These are phyloP conservation scores for Leishmania aethiopica DNA, from an alignment of 208 protist species.

Conservation along the genomic window DNA sequence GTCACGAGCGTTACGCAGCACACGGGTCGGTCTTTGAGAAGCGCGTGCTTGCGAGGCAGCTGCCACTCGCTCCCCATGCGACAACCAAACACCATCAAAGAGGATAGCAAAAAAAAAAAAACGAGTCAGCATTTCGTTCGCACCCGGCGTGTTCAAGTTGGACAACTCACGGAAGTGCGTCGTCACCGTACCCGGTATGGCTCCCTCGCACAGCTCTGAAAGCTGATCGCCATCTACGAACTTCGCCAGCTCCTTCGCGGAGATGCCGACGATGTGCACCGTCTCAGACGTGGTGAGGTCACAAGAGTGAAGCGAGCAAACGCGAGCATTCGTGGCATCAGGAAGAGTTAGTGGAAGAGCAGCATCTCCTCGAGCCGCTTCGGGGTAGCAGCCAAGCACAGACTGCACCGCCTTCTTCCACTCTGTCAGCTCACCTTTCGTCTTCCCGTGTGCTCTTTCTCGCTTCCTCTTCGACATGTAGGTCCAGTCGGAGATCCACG, in stretches of 20 bases:
- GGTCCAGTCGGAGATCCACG: conserved; percentile 57
- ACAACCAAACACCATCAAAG: neutral
- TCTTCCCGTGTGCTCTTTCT: conserved; percentile 47
- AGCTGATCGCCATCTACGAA: conserved; percentile 36
- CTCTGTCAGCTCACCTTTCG: conserved; percentile 43
- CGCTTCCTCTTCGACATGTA: conserved; percentile 58
- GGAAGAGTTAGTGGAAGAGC: conserved; percentile 50
- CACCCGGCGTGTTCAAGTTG: neutral
- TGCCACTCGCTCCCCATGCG: neutral
- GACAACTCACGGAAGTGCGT: conserved; percentile 10
- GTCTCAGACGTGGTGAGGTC: conserved; percentile 42
- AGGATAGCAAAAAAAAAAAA: neutral
- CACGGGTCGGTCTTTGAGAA: too few species aligned
- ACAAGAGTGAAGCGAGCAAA: conserved; percentile 40
- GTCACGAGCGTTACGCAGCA: neutral
- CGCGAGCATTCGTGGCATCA: conserved; percentile 33
- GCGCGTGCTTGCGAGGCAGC: neutral
- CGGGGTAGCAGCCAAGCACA: conserved; percentile 44
- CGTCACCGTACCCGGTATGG: conserved; percentile 2
- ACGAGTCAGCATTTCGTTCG: neutral
- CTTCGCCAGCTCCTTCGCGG: conserved; percentile 39
- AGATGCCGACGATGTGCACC: conserved; percentile 36
- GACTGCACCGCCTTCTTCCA: conserved; percentile 47
- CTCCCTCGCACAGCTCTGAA: conserved; percentile 28
- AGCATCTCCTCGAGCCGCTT: conserved; percentile 43